Base-by-base conservation (phyloP, 2,329 filamentous ascomycete genomes). In the Aspergillus versicolor region DNA sequence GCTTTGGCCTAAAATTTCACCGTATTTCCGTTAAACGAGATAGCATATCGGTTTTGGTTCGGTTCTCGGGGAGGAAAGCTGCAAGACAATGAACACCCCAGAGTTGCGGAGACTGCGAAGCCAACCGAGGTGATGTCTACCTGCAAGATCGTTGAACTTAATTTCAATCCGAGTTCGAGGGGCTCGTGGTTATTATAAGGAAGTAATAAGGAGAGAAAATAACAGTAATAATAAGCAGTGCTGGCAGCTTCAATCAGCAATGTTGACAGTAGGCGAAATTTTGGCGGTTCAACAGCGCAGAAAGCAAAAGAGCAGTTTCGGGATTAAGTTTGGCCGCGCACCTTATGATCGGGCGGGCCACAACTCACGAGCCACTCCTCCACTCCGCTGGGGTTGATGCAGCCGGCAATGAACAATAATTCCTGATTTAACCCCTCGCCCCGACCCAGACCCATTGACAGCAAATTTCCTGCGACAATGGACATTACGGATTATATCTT, bases 401-500 rank as follows among this genome's bases (percentile, higher is more conserved):
- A n/a, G 12, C 34, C 5, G 45, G 11, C 32, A 9, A 17, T 45
- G 34, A 19, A 53, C 42, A 17, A 53, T 30, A 17, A 38, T 22
- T 40, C 13, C 37, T 38, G n/a, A 51, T 50, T 44, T 30, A 44
- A 46, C 50, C 45, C 42, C 46, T 52, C 45, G 17, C 34, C 19
- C 51, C 53, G 37, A 55, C 45, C 48, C 47, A 43, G 44, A 21
- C 34, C 51, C 38, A 48, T 49, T 34, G 49, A 40, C 24, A 19
- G 44, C 24, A 40, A 12, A 41, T 21, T 38, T 19, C 19, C 49
- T 50, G 30, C 40, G 34, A 67, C 57, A 60, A 97, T 97, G 93
- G 91, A 97, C 63, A 91, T 97, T 75, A 97, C 94, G 56, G 85
- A 85, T 65, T 92, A 91, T 63, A 80, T 97, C 65, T 84, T 92